Base-by-base conservation (phyloP, 768 basidiomycete genomes). In the Pisolithus albus region DNA sequence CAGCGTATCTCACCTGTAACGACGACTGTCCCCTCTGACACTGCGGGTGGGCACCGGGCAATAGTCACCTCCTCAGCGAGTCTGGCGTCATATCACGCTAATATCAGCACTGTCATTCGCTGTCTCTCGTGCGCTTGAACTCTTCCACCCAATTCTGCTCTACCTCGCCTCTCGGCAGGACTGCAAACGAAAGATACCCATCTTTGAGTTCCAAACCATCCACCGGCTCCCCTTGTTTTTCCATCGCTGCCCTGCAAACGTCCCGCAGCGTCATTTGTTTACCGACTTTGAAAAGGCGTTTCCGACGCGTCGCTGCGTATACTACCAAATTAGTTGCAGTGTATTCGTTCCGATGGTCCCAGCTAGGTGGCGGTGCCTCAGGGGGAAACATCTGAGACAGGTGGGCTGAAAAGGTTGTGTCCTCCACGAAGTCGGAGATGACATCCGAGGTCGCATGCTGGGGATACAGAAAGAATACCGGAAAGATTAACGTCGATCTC, bases 381-480 rank as follows among this genome's bases (percentile, higher is more conserved):
- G 84, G 83, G 0, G 92, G 90, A 70, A 96, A 94, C 84, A 99
- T 94, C 15, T 74, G 70, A 18, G 75, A 72, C 4, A 97, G 74
- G 57, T 92, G 88, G 38, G 82, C 82, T 7, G 76, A 73, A 66
- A 98, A 92, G 2, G 90, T 79, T 2, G 89, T 85, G 56, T 86
- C 80, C 66, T 97, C 94, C 56, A 82, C 75, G 68, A 95, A 97
- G 46, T 84, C 77, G 13, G 86, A 75, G 56, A 97, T 87, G 52
- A 94, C 77, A 68, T 99, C 96, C 26, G 94, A 91, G 5, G 82
- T 91, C 10, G 84, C 81, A 56, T 92, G 76, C 64, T 92, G 85
- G 6, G 96, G 96, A 68, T 97, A 96, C 54, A 97, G 76, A 69
- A 98, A 87, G 74, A 96, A 90, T 39, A 87, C 84, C 2, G 96